Percentiles rank a stretch among this genome's conserved stretches.
phyloP scores from a whole-genome alignment of 2,329 filamentous ascomycete genomes.

The Apiospora marii region DNA sequence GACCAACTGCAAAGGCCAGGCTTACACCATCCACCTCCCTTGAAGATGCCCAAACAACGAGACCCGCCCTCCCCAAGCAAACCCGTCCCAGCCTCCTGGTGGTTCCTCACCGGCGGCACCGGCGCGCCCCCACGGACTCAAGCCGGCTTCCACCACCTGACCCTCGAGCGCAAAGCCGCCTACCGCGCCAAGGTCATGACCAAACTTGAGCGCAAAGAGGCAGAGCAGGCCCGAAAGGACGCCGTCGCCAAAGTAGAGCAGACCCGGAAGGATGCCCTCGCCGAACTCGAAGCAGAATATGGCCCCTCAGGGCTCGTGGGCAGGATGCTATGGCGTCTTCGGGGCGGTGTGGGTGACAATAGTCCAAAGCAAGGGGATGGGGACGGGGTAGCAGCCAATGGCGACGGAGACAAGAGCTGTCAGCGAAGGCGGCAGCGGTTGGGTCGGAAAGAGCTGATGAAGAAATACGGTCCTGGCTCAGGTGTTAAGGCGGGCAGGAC shows the following conservation, averaged over 20 bases:
- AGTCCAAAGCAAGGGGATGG: not conserved
- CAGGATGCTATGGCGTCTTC: not conserved
- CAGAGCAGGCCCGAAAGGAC: not conserved
- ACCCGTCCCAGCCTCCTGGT: constrained; percentile 12
- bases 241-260: not conserved
- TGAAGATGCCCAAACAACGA: not conserved
- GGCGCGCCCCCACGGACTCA: not conserved
- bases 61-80: constrained; percentile 11
- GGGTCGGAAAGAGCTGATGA: constrained; percentile 10
- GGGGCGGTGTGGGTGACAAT: not conserved
- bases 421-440: not conserved
- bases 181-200: not conserved
- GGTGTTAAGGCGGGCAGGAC: not conserved
- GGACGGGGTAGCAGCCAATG: not conserved
- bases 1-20: not conserved
- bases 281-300: not conserved
- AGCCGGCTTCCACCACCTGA: not conserved
- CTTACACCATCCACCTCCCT: not conserved
- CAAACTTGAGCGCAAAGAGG: not conserved
- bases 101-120: constrained; percentile 20
- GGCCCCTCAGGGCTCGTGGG: not conserved
- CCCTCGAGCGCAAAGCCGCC: not conserved
- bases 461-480: not conserved
- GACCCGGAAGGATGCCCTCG: not conserved
- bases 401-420: not conserved